Evolutionary conservation across 139 green algal species (phyloP).

Genomic region (Volvox reticuliferus): DNA sequence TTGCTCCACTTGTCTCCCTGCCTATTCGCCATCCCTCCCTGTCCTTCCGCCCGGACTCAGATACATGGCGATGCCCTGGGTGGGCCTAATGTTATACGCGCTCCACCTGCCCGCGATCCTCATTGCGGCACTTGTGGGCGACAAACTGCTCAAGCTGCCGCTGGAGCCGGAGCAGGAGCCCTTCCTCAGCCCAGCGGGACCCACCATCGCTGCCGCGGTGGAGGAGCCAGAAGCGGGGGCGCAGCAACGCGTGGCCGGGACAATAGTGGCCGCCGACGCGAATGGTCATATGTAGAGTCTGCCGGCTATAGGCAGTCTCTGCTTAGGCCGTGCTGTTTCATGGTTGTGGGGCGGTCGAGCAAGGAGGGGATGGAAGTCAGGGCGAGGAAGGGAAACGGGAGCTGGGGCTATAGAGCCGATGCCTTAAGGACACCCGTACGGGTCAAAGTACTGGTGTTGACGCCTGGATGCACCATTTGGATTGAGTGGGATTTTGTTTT

Average conservation of each 20-base stretch:
- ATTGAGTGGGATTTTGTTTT: too few species aligned
- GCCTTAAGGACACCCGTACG: too few species aligned
- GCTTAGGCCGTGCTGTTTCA: too few species aligned
- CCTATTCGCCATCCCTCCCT: neutral
- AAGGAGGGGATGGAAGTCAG: too few species aligned
- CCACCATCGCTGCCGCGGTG: neutral
- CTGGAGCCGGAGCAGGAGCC: neutral
- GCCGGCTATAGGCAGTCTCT: too few species aligned
- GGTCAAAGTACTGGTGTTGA: too few species aligned
- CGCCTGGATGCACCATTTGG: too few species aligned
- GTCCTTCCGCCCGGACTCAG: neutral
- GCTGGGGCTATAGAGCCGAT: too few species aligned
- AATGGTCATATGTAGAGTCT: too few species aligned
- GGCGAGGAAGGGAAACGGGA: too few species aligned
- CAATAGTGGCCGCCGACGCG: too few species aligned
- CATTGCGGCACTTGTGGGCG: slow-evolving; percentile 21
- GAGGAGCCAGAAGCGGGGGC: neutral
- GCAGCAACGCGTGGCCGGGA: neutral
- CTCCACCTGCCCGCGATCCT: slow-evolving; percentile 62
- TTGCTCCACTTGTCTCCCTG: neutral
- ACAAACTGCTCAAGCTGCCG: slow-evolving; percentile 44
- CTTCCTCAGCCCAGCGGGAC: slow-evolving; percentile 16
- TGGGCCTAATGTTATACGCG: slow-evolving; percentile 55
- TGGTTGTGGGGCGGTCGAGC: too few species aligned
- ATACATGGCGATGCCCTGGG: slow-evolving; percentile 62